phyloP scores from a whole-genome alignment of 2,329 filamentous ascomycete species.

The Aspergillus bombycis region DNA sequence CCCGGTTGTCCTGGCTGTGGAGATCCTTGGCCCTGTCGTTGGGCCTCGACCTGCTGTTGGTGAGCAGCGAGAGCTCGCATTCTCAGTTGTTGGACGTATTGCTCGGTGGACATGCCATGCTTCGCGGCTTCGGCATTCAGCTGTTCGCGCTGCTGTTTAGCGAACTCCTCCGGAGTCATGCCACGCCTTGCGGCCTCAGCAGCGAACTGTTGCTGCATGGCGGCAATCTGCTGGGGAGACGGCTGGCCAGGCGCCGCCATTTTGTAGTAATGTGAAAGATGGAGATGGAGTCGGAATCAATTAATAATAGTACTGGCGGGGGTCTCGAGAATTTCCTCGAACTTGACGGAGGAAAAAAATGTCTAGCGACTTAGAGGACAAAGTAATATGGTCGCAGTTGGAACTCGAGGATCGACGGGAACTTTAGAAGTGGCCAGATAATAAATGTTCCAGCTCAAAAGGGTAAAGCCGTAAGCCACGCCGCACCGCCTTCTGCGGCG shows the following conservation, averaged over 20 bases:
- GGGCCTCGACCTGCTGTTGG: constrained; percentile 39
- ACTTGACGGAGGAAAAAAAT: constrained; percentile 5
- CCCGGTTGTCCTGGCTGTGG: constrained; percentile 40
- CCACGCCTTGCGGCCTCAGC: constrained; percentile 82
- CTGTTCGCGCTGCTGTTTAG: constrained; percentile 60
- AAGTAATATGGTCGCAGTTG: neutral
- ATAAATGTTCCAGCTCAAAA: constrained; percentile 8
- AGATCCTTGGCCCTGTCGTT: constrained; percentile 39
- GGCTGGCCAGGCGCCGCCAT: constrained; percentile 55
- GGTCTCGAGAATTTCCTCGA: neutral
- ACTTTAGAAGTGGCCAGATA: constrained; percentile 24
- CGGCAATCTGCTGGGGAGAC: constrained; percentile 79
- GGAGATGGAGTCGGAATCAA: neutral
- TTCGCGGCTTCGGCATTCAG: constrained; percentile 53
- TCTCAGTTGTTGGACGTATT: constrained; percentile 50
- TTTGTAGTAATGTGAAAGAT: constrained; percentile 13
- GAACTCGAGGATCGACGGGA: constrained; percentile 8
- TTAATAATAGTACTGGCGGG: neutral
- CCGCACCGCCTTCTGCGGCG: constrained; percentile 20
- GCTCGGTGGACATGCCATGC: constrained; percentile 55
- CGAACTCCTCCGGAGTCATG: constrained; percentile 82
- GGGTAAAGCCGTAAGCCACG: neutral
- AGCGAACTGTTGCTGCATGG: constrained; percentile 81
- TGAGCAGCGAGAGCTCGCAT: constrained; percentile 52
- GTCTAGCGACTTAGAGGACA: neutral